phyloP scores from a whole-genome alignment of 2,329 filamentous ascomycete species.

The Colletotrichum camelliae region DNA sequence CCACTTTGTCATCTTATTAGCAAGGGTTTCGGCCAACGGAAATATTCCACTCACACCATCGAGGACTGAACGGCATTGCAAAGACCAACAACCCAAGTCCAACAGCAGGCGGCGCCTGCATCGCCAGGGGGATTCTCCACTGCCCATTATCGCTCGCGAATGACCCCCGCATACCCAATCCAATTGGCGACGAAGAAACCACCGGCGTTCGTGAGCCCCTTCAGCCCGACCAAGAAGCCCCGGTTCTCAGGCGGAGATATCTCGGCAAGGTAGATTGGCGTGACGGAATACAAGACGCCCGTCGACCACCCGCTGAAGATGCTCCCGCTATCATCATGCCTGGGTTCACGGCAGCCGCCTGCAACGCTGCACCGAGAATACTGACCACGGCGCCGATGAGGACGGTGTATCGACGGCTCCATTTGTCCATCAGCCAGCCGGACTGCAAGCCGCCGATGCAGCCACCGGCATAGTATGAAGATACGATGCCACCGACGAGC shows the following conservation, averaged over 20 bases:
- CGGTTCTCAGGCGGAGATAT: not conserved
- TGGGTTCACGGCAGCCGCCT: not conserved
- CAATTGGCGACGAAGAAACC: not conserved
- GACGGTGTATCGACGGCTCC: not conserved
- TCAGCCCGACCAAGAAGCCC: not conserved
- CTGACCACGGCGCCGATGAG: not conserved
- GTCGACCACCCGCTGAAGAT: not conserved
- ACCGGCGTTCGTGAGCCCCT: not conserved
- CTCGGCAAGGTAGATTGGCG: not conserved
- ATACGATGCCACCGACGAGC: not conserved
- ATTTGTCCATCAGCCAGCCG: not conserved
- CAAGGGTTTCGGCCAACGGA: not conserved
- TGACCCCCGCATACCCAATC: not conserved
- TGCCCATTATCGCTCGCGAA: not conserved
- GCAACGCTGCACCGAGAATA: not conserved
- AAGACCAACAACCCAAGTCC: not conserved
- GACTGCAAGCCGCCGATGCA: not conserved
- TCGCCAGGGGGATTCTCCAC: not conserved
- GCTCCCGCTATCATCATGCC: not conserved
- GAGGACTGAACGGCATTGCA: not conserved
- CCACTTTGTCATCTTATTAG: not conserved
- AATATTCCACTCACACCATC: not conserved
- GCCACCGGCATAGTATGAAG: not conserved
- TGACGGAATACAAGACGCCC: not conserved
- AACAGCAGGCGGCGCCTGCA: not conserved